Base-by-base conservation (phyloP, 202 grass and related monocot genomes). In the Setaria viridis region DNA sequence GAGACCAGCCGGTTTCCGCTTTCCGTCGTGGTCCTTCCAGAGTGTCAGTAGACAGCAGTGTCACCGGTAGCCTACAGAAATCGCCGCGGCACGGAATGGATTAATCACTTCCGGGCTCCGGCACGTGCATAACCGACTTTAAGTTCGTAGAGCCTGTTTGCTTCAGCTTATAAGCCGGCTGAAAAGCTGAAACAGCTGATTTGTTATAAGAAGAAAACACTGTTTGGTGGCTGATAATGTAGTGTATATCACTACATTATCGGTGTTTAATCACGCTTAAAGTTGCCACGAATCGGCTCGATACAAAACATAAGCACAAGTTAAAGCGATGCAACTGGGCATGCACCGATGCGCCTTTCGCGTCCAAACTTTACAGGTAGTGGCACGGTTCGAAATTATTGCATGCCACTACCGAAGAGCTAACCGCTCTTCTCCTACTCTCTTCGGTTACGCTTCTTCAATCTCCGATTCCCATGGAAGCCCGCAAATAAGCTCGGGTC, bases 391-490 rank as follows among this genome's bases (percentile, higher is more conserved):
- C 15, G 10, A 35, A 55, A 55, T 55, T 12, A 69, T 37, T 20
- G 25, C 49, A 2, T n/a, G 32, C 72, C 60, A 63, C 11, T 7
- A 63, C 49, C 50, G 33, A 8, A 20, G 4, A 7, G 16, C 72
- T 13, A 55, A 56, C 50, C 34, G 10, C 29, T 80, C 46, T 21
- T 62, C 56, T 46, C 16, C 55, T 39, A 15, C 14, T 8, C 9
- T 79, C 65, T 62, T 11, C 30, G 29, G 16, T 57, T 30, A 30
- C 35, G 73, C 67, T 29, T 48, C 54, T 68, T 46, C 16, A 3
- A 43, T 13, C 64, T 37, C 37, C 60, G 46, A 34, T 82, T 70
- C 62, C 54, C 25, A 19, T 73, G 82, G 81, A 74, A 12, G 12
- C 67, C 55, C 29, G 43, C 15, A 46, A 70, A 58, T 57, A 32